phyloP scores from a whole-genome alignment of 768 basidiomycete genomes.

The Tricholoma matsutake region DNA sequence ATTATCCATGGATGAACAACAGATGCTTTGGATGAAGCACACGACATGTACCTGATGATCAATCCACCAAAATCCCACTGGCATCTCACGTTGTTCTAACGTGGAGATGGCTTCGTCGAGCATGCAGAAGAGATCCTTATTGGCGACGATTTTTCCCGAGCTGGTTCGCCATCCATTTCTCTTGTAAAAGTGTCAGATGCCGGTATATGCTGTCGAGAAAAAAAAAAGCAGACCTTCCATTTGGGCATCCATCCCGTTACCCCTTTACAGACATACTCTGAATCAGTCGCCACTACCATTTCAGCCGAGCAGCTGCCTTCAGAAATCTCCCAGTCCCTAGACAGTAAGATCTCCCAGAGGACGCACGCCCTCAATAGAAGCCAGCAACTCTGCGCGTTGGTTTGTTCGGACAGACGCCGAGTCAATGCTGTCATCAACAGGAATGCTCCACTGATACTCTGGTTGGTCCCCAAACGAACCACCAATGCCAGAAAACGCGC shows the following conservation, averaged over 20 bases:
- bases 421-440: conserved; percentile 9
- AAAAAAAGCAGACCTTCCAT: background rate
- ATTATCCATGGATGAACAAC: background rate
- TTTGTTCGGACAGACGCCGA: conserved; percentile 7
- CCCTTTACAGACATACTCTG: conserved; percentile 1
- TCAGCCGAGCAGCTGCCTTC: background rate
- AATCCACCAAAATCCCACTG: background rate
- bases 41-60: background rate
- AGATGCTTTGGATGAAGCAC: background rate
- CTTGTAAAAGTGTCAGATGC: background rate
- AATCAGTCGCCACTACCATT: conserved; percentile 1
- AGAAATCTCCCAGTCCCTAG: background rate
- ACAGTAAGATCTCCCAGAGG: background rate
- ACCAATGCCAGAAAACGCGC: conserved; percentile 25
- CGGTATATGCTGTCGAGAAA: background rate
- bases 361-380: conserved; percentile 5
- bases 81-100: background rate
- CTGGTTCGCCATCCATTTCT: background rate
- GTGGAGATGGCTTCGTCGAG: background rate
- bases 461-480: conserved; percentile 11
- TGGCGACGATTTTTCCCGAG: background rate
- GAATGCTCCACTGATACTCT: conserved; percentile 9
- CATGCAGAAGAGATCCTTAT: conserved; percentile 1
- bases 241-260: background rate
- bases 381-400: conserved; percentile 17